Percentiles rank a stretch among this genome's conserved stretches.
Evolutionary conservation across 2,329 filamentous ascomycete genomes (phyloP).

Genomic region (Exophiala phaeomuriformis): DNA sequence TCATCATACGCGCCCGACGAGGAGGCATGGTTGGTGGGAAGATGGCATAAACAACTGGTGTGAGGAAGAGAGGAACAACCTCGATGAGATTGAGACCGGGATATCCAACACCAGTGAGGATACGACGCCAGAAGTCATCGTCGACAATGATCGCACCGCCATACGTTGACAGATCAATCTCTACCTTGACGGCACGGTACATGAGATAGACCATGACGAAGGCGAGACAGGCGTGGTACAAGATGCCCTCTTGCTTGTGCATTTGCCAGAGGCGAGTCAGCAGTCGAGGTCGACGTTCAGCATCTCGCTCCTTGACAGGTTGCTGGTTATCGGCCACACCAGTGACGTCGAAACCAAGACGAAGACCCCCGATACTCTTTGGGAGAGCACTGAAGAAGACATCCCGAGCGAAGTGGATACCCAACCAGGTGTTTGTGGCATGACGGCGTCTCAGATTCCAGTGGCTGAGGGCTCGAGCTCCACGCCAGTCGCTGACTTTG

Average conservation of each 20-base stretch:
- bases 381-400: constrained; percentile 15
- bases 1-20: constrained; percentile 15
- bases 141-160: background rate
- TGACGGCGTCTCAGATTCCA: constrained; percentile 13
- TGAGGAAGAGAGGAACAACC: constrained; percentile 12
- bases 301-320: constrained; percentile 17
- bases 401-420: constrained; percentile 20
- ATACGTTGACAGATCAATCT: background rate
- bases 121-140: constrained; percentile 9
- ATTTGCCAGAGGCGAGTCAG: constrained; percentile 8
- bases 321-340: constrained; percentile 7
- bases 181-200: background rate
- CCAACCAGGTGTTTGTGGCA: constrained; percentile 19
- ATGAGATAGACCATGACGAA: constrained; percentile 7
- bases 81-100: constrained; percentile 16
- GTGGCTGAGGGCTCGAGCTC: background rate
- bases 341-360: constrained; percentile 19
- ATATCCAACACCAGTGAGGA: constrained; percentile 15
- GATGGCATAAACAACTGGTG: constrained; percentile 18
- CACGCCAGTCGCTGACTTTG: constrained; percentile 1
- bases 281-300: constrained; percentile 2
- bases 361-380: constrained; percentile 1
- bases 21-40: constrained; percentile 21
- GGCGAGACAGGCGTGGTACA: constrained; percentile 9
- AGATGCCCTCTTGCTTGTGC: constrained; percentile 17